phyloP scores from a whole-genome alignment of 768 basidiomycete genomes.

The Nidularia pulvinata region DNA sequence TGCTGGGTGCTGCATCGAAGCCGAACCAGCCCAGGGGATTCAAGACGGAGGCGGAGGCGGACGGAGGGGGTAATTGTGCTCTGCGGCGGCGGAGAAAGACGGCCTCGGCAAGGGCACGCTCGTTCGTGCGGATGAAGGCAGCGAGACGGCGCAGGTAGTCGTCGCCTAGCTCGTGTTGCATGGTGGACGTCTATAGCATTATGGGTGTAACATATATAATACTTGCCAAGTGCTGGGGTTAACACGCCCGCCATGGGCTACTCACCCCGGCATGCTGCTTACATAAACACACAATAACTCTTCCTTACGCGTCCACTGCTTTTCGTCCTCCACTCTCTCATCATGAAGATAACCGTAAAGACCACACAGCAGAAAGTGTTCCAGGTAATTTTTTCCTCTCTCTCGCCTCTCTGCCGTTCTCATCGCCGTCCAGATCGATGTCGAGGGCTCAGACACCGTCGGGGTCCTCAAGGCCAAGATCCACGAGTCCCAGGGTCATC shows the following conservation, averaged over 20 bases:
- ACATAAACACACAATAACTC: too few species aligned
- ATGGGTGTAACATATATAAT: conserved; percentile 6
- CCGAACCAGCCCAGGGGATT: conserved; percentile 69
- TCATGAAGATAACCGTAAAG: conserved; percentile 94
- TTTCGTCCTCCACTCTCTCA: conserved; percentile 16
- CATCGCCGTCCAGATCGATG: conserved; percentile 58
- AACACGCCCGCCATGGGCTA: not conserved
- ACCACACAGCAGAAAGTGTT: conserved; percentile 94
- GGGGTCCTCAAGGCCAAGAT: conserved; percentile 86
- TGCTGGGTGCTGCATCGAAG: conserved; percentile 21
- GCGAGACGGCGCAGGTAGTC: conserved; percentile 73
- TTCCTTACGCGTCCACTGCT: too few species aligned
- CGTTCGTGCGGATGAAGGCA: conserved; percentile 71
- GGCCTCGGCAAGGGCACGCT: conserved; percentile 69
- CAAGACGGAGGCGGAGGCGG: conserved; percentile 38
- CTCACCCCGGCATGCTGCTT: not conserved
- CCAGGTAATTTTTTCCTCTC: conserved; percentile 42
- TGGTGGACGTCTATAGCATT: conserved; percentile 10
- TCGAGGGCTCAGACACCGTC: conserved; percentile 74
- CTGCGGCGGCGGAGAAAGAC: conserved; percentile 51
- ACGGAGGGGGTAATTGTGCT: conserved; percentile 23
- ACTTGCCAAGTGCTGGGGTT: conserved; percentile 4
- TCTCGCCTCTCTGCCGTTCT: not conserved
- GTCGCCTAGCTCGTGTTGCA: conserved; percentile 65
- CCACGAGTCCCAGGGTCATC: conserved; percentile 68